phyloP scores from a whole-genome alignment of 2,329 filamentous ascomycete genomes.

The Cladophialophora immunda region DNA sequence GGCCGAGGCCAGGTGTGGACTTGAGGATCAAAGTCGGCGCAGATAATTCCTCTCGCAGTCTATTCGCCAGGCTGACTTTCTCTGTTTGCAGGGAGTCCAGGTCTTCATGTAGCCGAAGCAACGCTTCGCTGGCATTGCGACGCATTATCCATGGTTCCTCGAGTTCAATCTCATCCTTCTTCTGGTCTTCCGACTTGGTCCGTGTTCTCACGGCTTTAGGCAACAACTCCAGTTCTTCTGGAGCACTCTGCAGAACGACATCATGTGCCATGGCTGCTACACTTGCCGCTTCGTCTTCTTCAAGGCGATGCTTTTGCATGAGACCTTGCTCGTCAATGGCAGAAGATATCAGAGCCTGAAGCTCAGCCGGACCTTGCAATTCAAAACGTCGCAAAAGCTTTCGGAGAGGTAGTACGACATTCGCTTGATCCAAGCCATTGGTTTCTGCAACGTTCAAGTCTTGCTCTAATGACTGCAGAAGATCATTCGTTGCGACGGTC shows the following conservation, averaged over 20 bases:
- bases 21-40: conserved; percentile 76
- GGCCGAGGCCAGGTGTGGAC: conserved; percentile 86
- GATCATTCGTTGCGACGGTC: conserved; percentile 63
- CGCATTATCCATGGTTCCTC: conserved; percentile 71
- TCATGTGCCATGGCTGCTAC: conserved; percentile 78
- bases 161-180: conserved; percentile 48
- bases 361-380: conserved; percentile 70
- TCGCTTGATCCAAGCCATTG: conserved; percentile 44
- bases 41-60: conserved; percentile 68
- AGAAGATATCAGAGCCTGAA: conserved; percentile 75
- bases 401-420: conserved; percentile 39
- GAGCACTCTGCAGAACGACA: conserved; percentile 72
- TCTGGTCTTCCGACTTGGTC: conserved; percentile 42
- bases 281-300: conserved; percentile 75
- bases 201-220: conserved; percentile 59
- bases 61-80: conserved; percentile 67
- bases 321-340: conserved; percentile 94
- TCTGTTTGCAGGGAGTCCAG: conserved; percentile 68
- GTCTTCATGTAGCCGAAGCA: conserved; percentile 73
- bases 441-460: conserved; percentile 31
- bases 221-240: conserved; percentile 63
- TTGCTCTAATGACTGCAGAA: conserved; percentile 47
- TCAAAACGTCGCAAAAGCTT: conserved; percentile 66
- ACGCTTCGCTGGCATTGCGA: conserved; percentile 69
- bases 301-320: conserved; percentile 77